Conservation (phyloP, 1,284 basidiomycete species). For the Microbotryum violaceum region DNA sequence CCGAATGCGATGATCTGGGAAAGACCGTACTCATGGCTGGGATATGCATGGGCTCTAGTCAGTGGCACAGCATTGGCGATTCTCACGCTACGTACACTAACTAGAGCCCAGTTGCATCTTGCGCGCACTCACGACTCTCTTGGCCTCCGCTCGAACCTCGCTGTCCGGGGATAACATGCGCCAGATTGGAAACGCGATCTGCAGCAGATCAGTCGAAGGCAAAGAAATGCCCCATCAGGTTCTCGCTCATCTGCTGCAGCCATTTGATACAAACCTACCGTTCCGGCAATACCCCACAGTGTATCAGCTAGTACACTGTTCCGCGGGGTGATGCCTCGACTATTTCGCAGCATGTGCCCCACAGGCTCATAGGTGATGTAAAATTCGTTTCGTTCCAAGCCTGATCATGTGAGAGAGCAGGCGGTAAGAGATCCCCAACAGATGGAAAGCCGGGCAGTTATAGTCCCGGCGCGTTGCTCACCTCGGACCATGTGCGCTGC, state of each 20-base stretch:
- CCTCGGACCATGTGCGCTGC: constrained; percentile 60
- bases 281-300: constrained; percentile 46
- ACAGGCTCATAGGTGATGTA: constrained; percentile 70
- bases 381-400: constrained; percentile 61
- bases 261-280: constrained; percentile 41
- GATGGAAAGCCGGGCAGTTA: no score
- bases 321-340: constrained; percentile 59
- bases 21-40: no score
- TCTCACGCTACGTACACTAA: no score
- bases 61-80: no score
- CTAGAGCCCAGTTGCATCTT: no score
- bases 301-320: constrained; percentile 56
- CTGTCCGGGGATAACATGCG: constrained; percentile 36
- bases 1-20: no score
- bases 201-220: neutral
- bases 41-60: no score
- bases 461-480: constrained; percentile 37
- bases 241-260: no score
- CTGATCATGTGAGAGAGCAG: constrained; percentile 40
- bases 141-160: constrained; percentile 16
- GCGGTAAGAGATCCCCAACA: no score
- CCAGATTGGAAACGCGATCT: constrained; percentile 45
- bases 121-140: neutral
- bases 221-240: neutral
- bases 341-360: constrained; percentile 60